phyloP scores from a whole-genome alignment of 306 rosid genomes.

The Cucurbita ficifolia region DNA sequence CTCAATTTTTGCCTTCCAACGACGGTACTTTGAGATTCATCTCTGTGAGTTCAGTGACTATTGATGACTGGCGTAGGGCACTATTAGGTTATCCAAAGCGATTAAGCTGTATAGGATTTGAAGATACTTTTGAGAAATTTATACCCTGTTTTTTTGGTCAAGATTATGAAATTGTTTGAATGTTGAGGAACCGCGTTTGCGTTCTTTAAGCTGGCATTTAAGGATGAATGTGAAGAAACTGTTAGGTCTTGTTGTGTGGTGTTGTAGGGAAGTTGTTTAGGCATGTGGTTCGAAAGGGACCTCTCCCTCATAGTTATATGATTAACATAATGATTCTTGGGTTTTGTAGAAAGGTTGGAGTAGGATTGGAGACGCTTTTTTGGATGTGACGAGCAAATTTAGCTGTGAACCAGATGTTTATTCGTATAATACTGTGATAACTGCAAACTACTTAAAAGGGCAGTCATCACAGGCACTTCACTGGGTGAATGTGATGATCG shows the following conservation, averaged over 20 bases:
- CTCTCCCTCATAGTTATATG: slow-evolving; percentile 24
- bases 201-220: slow-evolving; percentile 48
- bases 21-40: slow-evolving; percentile 9
- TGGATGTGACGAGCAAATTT: slow-evolving; percentile 50
- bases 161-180: slow-evolving; percentile 25
- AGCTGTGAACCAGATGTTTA: slow-evolving; percentile 33
- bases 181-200: slow-evolving; percentile 40
- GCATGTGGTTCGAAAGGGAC: slow-evolving; percentile 38
- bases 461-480: slow-evolving; percentile 27
- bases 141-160: slow-evolving; percentile 38
- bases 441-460: slow-evolving; percentile 35
- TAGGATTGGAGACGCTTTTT: slow-evolving; percentile 38
- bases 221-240: slow-evolving; percentile 22
- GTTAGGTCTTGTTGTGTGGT: slow-evolving; percentile 36
- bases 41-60: slow-evolving; percentile 20
- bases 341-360: slow-evolving; percentile 44
- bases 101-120: slow-evolving; percentile 31
- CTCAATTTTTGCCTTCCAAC: slow-evolving; percentile 45
- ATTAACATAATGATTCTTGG: slow-evolving; percentile 38
- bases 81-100: slow-evolving; percentile 35
- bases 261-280: slow-evolving; percentile 56
- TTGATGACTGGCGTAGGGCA: slow-evolving; percentile 39
- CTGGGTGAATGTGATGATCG: slow-evolving; percentile 40
- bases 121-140: slow-evolving; percentile 31
- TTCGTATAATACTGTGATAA: slow-evolving; percentile 39